Evolutionary conservation across 768 basidiomycete species (phyloP).

Genomic region (Termitomyces sp.): DNA sequence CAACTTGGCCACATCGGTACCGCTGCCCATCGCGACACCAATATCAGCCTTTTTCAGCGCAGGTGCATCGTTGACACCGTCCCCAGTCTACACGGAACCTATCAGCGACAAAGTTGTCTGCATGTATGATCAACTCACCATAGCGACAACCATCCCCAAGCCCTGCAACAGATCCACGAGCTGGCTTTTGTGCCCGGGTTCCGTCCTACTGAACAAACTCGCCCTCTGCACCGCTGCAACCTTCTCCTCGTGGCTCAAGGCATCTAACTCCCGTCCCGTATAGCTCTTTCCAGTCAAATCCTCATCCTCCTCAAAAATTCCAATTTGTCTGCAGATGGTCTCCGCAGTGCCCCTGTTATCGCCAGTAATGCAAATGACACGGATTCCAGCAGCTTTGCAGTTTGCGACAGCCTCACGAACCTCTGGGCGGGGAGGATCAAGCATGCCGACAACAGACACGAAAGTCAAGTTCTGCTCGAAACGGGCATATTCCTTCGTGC

Average conservation of each 20-base stretch:
- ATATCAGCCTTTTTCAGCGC: slow-evolving; percentile 97
- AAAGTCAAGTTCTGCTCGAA: slow-evolving; percentile 94
- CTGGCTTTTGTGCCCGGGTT: slow-evolving; percentile 92
- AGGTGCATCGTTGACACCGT: slow-evolving; percentile 98
- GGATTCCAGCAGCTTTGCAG: slow-evolving; percentile 89
- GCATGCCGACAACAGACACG: slow-evolving; percentile 95
- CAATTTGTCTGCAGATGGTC: slow-evolving; percentile 94
- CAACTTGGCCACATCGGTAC: slow-evolving; percentile 96
- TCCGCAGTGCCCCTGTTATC: slow-evolving; percentile 98
- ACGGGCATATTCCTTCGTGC: slow-evolving; percentile 73
- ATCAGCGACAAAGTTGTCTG: background rate
- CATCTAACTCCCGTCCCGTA: slow-evolving; percentile 89
- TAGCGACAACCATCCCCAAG: slow-evolving; percentile 90
- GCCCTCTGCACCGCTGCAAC: slow-evolving; percentile 82
- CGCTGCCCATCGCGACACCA: slow-evolving; percentile 98
- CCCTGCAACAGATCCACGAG: slow-evolving; percentile 92
- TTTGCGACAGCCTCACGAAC: slow-evolving; percentile 82
- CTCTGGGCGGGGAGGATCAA: slow-evolving; percentile 95
- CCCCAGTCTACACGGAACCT: slow-evolving; percentile 64
- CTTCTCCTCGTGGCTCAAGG: slow-evolving; percentile 75
- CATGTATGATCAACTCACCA: slow-evolving; percentile 44
- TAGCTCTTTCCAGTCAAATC: slow-evolving; percentile 94
- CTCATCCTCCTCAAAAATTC: slow-evolving; percentile 84
- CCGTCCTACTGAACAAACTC: slow-evolving; percentile 88
- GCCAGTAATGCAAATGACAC: slow-evolving; percentile 96